These are phyloP conservation scores for Withania somnifera DNA, from an alignment of 305 asterid genomes.

Conservation along the genomic window DNA sequence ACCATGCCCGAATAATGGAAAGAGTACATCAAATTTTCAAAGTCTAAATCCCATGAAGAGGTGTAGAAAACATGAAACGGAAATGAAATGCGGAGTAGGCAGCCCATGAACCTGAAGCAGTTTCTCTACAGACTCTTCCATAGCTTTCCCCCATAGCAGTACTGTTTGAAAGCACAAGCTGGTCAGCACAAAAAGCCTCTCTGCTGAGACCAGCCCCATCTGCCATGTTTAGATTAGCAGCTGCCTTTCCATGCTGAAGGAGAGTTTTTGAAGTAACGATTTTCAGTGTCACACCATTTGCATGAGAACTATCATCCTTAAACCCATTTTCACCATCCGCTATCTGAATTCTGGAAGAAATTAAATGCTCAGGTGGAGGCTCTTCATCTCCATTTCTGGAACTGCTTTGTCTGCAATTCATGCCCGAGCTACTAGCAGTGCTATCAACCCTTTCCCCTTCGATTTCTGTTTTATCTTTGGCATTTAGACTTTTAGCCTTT, in stretches of 20 bases:
- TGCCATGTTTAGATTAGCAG: slow-evolving; percentile 16
- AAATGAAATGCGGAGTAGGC: not conserved
- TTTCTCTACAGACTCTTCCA: slow-evolving; percentile 20
- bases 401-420: slow-evolving; percentile 21
- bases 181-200: slow-evolving; percentile 30
- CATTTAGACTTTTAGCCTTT: slow-evolving; percentile 18
- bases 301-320: slow-evolving; percentile 23
- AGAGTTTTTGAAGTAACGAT: slow-evolving; percentile 18
- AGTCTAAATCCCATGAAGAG: not conserved
- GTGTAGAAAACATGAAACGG: not conserved
- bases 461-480: slow-evolving; percentile 13
- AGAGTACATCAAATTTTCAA: slow-evolving; percentile 3
- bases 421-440: slow-evolving; percentile 22
- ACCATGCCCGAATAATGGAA: slow-evolving; percentile 22
- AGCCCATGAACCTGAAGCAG: slow-evolving; percentile 24
- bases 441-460: slow-evolving; percentile 27
- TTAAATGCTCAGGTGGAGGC: slow-evolving; percentile 23
- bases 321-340: slow-evolving; percentile 27
- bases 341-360: slow-evolving; percentile 17
- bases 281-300: slow-evolving; percentile 20
- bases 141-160: slow-evolving; percentile 22
- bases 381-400: slow-evolving; percentile 22
- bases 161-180: slow-evolving; percentile 20
- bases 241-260: slow-evolving; percentile 24
- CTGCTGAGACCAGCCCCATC: slow-evolving; percentile 25